These are phyloP conservation scores for Claviceps maximensis DNA, from an alignment of 2,329 filamentous ascomycete species.

Conservation along the genomic window DNA sequence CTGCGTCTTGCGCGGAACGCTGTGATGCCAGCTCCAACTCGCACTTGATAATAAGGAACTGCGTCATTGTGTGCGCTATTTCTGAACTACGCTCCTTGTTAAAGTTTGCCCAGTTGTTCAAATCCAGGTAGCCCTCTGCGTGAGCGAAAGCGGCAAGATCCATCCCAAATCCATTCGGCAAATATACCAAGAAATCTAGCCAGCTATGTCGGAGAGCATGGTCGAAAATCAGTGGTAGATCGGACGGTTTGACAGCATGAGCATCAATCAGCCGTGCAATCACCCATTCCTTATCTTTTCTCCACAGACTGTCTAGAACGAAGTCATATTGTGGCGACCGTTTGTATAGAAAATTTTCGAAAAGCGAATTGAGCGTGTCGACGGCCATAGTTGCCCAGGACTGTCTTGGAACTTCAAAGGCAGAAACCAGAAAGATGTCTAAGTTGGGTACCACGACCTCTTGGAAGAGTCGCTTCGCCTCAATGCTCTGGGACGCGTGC, in stretches of 20 bases:
- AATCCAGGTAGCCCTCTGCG: slow-evolving; percentile 63
- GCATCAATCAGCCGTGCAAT: slow-evolving; percentile 68
- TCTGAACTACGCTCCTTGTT: slow-evolving; percentile 53
- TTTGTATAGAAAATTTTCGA: slow-evolving; percentile 73
- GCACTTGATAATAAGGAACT: slow-evolving; percentile 76
- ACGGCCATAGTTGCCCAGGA: slow-evolving; percentile 64
- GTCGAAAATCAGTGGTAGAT: slow-evolving; percentile 30
- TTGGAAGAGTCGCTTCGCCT: slow-evolving; percentile 53
- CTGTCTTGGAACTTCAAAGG: slow-evolving; percentile 57
- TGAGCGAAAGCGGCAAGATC: slow-evolving; percentile 81
- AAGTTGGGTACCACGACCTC: slow-evolving; percentile 59
- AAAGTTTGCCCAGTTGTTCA: slow-evolving; percentile 67
- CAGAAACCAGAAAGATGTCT: slow-evolving; percentile 66
- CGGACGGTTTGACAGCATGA: slow-evolving; percentile 57
- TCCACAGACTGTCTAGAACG: slow-evolving; percentile 83
- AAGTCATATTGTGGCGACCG: slow-evolving; percentile 69
- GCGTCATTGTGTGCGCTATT: slow-evolving; percentile 58
- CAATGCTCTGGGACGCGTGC: slow-evolving; percentile 46
- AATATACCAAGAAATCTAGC: slow-evolving; percentile 67
- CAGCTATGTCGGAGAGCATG: slow-evolving; percentile 72
- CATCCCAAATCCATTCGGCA: slow-evolving; percentile 72
- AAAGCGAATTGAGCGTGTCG: slow-evolving; percentile 63
- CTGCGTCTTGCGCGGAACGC: slow-evolving; percentile 50
- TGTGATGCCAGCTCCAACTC: slow-evolving; percentile 66
- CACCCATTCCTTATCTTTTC: slow-evolving; percentile 80